Base-by-base conservation (phyloP, 805 yeast species). In the Candida alai region DNA sequence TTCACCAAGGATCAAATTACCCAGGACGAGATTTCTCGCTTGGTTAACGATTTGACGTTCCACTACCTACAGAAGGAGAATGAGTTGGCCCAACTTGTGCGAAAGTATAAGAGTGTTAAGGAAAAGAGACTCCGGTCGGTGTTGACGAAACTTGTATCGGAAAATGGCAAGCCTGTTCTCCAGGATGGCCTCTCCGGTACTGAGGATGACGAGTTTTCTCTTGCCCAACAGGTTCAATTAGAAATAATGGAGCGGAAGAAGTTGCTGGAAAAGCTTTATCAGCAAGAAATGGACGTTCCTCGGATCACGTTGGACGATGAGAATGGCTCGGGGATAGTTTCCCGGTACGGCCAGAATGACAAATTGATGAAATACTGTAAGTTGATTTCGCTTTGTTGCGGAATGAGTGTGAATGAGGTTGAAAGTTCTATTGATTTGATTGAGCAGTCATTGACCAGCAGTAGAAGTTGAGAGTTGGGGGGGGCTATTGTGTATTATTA, bases 401-500 rank as follows among this genome's bases (percentile, higher is more conserved):
- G 68, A 10, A 62, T 66, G 68, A 45, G 59, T 27, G 42, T 62
- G 34, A 44, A 49, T 22, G 70, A 66, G 28, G 68, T 65, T 24
- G 70, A 66, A 36, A 49, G 48, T 22, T 56, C 65, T n/a, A 65
- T 66, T 31, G 70, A 65, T 39, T 50, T 62, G 40, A 62, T 66
- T 23, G 73, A 66, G 43, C 60, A 62, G 37, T 59, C 66, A 12
- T 56, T 66, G 29, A 39, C 51, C 21, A 60, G 52, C 14, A 32
- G 23, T 21, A 9, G n/a, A 21, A 21, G 23, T 21, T 21, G 9
- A 21, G n/a, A 21, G 23, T 21, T 21, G 23, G n/a, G 23, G 23
- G 23, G 23, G 23, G 23, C n/a, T n/a, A n/a, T n/a, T n/a, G n/a
- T n/a, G n/a, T n/a, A n/a, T n/a, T n/a, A n/a, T n/a, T n/a, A n/a